phyloP scores from a whole-genome alignment of 2,329 filamentous ascomycete genomes.

The Alternaria alternata region DNA sequence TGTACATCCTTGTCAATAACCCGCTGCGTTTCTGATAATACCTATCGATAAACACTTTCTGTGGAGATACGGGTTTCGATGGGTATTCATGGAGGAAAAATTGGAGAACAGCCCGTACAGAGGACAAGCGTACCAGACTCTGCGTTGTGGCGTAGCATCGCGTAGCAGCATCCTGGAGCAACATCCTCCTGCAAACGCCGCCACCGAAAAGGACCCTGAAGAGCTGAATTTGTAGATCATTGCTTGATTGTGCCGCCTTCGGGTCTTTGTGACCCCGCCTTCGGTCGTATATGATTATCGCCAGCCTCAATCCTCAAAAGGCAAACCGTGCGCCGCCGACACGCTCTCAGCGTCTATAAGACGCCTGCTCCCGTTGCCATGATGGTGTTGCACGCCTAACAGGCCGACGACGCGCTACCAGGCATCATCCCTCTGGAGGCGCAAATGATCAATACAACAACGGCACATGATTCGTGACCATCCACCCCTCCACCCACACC shows the following conservation, averaged over 20 bases:
- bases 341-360: neutral
- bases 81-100: slow-evolving; percentile 29
- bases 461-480: slow-evolving; percentile 12
- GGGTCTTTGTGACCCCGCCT: slow-evolving; percentile 10
- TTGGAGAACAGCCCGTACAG: slow-evolving; percentile 15
- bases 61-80: slow-evolving; percentile 23
- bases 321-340: neutral
- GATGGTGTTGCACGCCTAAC: neutral
- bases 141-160: slow-evolving; percentile 27
- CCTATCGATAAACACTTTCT: slow-evolving; percentile 19
- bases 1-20: slow-evolving; percentile 19
- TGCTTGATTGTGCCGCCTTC: slow-evolving; percentile 13
- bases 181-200: slow-evolving; percentile 25
- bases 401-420: slow-evolving; percentile 3
- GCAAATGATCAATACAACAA: neutral
- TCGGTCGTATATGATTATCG: neutral
- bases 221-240: slow-evolving; percentile 28
- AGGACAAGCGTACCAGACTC: slow-evolving; percentile 9
- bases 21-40: slow-evolving; percentile 5
- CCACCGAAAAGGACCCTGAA: slow-evolving; percentile 25
- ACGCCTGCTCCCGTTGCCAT: neutral
- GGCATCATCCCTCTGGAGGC: slow-evolving; percentile 3
- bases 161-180: slow-evolving; percentile 25
- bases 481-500: slow-evolving; percentile 2
- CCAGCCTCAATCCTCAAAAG: neutral